phyloP scores from a whole-genome alignment of 176 grass and related monocot genomes.

The Musa troglodytarum region DNA sequence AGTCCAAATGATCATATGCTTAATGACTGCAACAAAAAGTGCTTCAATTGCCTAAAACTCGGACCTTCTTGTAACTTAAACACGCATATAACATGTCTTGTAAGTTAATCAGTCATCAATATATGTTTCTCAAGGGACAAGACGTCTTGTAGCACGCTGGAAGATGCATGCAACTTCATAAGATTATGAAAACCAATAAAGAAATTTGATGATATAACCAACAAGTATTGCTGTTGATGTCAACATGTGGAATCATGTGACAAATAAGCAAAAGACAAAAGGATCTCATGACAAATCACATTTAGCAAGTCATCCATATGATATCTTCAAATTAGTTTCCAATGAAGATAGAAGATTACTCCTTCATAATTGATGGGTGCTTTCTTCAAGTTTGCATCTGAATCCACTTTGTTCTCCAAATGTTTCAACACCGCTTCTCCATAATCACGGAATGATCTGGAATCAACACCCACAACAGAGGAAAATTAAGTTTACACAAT shows the following conservation, averaged over 20 bases:
- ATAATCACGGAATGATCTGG: slow-evolving; percentile 80
- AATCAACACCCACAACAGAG: slow-evolving; percentile 15
- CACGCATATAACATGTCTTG: background rate
- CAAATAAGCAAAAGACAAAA: too few species aligned
- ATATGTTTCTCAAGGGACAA: background rate
- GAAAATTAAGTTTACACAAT: background rate
- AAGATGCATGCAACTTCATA: background rate
- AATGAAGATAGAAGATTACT: slow-evolving; percentile 17
- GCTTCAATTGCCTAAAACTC: background rate
- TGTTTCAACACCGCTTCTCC: slow-evolving; percentile 80
- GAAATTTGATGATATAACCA: too few species aligned
- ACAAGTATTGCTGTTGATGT: too few species aligned
- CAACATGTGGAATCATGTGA: too few species aligned
- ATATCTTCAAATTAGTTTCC: too few species aligned
- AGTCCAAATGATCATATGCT: background rate
- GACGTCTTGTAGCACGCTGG: background rate
- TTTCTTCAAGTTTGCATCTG: slow-evolving; percentile 47
- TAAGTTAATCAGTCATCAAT: background rate
- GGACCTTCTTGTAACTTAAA: background rate
- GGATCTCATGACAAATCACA: too few species aligned
- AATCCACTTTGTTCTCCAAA: slow-evolving; percentile 50
- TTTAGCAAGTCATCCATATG: too few species aligned
- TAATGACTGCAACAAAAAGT: background rate
- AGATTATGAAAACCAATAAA: background rate
- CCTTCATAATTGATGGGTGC: slow-evolving; percentile 69